Evolutionary conservation across 139 green algal species (phyloP).

Genomic region (Mesotaenium endlicherianum): DNA sequence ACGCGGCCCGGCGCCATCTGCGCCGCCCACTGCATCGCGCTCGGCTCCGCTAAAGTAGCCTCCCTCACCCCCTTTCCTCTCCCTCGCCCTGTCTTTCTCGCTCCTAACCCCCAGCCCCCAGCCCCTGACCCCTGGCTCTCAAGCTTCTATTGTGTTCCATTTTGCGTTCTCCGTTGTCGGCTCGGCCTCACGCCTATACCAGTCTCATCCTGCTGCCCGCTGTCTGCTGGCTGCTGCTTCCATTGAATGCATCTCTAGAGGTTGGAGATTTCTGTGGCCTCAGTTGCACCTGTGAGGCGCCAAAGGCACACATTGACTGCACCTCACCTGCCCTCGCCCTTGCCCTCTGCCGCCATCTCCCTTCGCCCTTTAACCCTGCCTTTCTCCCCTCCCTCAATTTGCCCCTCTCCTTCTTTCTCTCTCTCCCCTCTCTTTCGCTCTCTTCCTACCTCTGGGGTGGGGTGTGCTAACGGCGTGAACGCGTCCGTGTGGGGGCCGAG

Average conservation of each 20-base stretch:
- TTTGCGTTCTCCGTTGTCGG: background rate
- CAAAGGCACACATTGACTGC: background rate
- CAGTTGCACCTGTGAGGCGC: too few species aligned
- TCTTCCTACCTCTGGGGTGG: background rate
- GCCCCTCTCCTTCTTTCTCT: background rate
- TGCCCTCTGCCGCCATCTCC: background rate
- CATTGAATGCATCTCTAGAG: background rate
- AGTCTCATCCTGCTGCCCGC: background rate
- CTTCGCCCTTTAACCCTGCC: background rate
- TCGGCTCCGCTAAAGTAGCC: constrained; percentile 23
- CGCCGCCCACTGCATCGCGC: background rate
- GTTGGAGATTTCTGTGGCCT: too few species aligned
- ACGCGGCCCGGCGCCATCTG: constrained; percentile 50
- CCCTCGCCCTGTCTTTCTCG: background rate
- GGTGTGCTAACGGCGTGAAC: background rate
- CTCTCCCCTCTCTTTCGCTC: background rate
- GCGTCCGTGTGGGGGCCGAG: background rate
- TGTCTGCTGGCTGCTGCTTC: background rate
- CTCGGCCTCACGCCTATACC: background rate
- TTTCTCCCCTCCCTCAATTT: background rate
- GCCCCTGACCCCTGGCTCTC: background rate
- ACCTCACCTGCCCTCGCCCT: background rate
- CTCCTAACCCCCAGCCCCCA: background rate
- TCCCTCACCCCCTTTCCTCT: too few species aligned
- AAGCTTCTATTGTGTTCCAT: background rate